These are phyloP conservation scores for Fistulinella prunicolor DNA, from an alignment of 768 basidiomycete genomes.

Conservation along the genomic window DNA sequence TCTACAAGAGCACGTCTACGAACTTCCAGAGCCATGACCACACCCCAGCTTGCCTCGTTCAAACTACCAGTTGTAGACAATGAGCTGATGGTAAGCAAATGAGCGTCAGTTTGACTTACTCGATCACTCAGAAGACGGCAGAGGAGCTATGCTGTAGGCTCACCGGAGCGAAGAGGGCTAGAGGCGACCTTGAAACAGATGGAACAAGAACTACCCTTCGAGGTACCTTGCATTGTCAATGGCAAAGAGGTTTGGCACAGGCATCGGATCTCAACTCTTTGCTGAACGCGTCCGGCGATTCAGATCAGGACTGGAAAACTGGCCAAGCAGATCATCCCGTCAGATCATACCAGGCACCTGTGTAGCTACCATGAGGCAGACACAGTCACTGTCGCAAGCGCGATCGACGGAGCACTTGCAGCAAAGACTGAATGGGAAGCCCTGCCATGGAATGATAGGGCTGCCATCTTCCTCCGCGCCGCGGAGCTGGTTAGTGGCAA, in stretches of 20 bases:
- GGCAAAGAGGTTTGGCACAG: conserved; percentile 66
- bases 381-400: conserved; percentile 63
- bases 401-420: conserved; percentile 84
- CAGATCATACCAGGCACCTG: conserved; percentile 78
- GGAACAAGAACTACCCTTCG: conserved; percentile 80
- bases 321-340: conserved; percentile 79
- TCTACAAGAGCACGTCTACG: background rate
- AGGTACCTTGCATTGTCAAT: conserved; percentile 91
- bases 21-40: conserved; percentile 45
- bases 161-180: conserved; percentile 71
- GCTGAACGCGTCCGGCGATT: conserved; percentile 5
- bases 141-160: conserved; percentile 77
- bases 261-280: background rate
- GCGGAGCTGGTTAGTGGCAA: conserved; percentile 95
- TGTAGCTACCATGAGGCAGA: conserved; percentile 91
- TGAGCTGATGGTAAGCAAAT: conserved; percentile 80
- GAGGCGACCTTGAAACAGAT: conserved; percentile 74
- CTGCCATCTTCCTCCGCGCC: conserved; percentile 97
- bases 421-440: conserved; percentile 91
- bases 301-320: conserved; percentile 81
- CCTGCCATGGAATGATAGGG: conserved; percentile 95
- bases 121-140: conserved; percentile 28
- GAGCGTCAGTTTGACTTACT: background rate
- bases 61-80: conserved; percentile 83
- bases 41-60: conserved; percentile 81